Base-by-base conservation (phyloP, 495 filamentous ascomycete genomes). In the Collariella sp. region DNA sequence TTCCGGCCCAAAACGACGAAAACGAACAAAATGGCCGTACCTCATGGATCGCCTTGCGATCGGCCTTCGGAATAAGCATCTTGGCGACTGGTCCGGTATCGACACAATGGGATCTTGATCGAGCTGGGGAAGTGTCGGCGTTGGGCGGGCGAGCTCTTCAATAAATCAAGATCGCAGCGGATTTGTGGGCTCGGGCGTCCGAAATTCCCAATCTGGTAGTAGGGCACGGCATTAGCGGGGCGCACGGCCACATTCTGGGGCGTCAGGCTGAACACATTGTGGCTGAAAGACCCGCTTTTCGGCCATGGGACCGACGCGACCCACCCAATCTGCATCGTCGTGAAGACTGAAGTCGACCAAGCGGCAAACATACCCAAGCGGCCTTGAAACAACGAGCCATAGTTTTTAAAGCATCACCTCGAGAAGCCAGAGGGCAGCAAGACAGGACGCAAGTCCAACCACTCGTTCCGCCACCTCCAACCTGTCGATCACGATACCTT, bases 21-120 rank as follows among this genome's bases (percentile, higher is more conserved):
- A 44, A 56, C 40, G 18, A 18, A 34, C 26, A 35, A 58, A 56
- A 47, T 50, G 24, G 35, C 45, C 71, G 58, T 71, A 76, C 73
- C 72, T 78, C 89, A 80, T 98, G 94, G 80, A 98, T 96, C 84
- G 93, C 91, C 86, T 97, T 97, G 79, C 93, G 90, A 79, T 98
- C 93, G 73, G 87, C 84, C 83, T 97, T 97, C 69, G 93, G 93
- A 78, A 98, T 98, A 82, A 98, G 85, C 91, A 83, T 82, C 71
- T 80, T 82, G 75, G 70, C 76, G 77, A 73, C 77, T 72, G 20
- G 58, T 49, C 59, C 61, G 61, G 59, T 74, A 63, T 63, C 60
- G 66, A 65, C 63, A 66, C 65, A 68, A 68, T 68, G 65, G 68
- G 72, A 69, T 68, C 70, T 68, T 71, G 71, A n/a, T n/a, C n/a